Conservation (phyloP, 176 grass and related monocot genomes). For the Puccinellia tenuiflora region DNA sequence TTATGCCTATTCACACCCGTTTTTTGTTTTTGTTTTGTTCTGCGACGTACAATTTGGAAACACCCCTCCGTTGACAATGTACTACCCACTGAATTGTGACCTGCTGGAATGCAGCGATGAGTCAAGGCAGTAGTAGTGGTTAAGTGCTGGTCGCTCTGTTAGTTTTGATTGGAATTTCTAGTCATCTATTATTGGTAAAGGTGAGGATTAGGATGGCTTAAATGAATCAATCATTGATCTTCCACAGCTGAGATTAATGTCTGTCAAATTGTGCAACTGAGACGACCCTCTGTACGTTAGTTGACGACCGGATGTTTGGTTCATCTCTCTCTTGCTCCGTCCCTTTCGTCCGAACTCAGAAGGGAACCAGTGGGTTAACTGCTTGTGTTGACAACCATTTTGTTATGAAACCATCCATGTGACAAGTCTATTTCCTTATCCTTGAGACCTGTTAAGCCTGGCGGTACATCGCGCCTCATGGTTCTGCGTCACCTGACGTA, state of each 20-base stretch:
- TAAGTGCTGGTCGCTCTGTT: neutral
- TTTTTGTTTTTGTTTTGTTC: slow-evolving; percentile 12
- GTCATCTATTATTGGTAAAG: neutral
- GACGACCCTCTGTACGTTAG: no score
- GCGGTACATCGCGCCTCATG: no score
- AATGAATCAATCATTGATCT: neutral
- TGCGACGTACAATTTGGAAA: neutral
- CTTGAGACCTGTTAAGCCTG: no score
- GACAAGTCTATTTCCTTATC: no score
- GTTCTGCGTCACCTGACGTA: no score
- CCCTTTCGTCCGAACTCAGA: no score
- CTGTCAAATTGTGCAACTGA: neutral
- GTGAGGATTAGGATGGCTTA: neutral
- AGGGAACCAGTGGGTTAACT: no score
- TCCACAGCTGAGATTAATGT: neutral
- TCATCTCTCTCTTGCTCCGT: no score
- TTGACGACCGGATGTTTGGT: neutral
- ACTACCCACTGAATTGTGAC: neutral
- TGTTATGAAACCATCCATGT: no score
- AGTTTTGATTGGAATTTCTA: neutral
- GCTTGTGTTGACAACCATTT: no score
- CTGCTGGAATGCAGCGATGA: neutral
- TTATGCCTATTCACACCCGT: neutral
- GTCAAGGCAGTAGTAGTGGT: neutral
- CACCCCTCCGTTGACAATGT: neutral